Percentiles rank a stretch among this genome's conserved stretches.
Evolutionary conservation across 75 land plant species (phyloP).

Genomic region (Sequoia sempervirens): DNA sequence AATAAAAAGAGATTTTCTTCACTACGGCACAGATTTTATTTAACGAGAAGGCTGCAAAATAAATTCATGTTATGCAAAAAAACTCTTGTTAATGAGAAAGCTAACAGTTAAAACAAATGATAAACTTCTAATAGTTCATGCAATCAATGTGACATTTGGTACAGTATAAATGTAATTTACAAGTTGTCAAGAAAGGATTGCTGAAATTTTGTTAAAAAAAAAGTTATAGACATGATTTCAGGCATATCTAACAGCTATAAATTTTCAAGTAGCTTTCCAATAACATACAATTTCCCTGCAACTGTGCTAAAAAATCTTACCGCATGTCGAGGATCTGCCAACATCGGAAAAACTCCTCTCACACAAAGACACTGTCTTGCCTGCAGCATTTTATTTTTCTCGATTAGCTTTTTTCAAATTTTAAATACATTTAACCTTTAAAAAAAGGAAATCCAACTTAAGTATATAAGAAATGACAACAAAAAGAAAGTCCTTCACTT

Average conservation of each 20-base stretch:
- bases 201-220: background rate
- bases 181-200: background rate
- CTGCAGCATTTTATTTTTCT: conserved; percentile 23
- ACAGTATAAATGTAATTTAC: background rate
- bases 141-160: background rate
- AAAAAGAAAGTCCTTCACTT: background rate
- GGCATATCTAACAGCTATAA: background rate
- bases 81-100: background rate
- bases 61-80: background rate
- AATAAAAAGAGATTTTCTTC: background rate
- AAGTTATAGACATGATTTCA: background rate
- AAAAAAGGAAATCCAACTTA: background rate
- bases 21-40: background rate
- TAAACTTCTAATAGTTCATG: background rate
- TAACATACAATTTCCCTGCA: background rate
- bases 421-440: background rate
- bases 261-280: conserved; percentile 1
- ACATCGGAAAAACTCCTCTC: conserved; percentile 63
- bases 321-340: conserved; percentile 56
- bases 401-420: background rate
- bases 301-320: conserved; percentile 10
- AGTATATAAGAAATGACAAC: background rate
- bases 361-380: conserved; percentile 70
- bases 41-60: background rate
- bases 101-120: background rate